Evolutionary conservation across 768 basidiomycete species (phyloP).

Genomic region (Austroboletus festivus): DNA sequence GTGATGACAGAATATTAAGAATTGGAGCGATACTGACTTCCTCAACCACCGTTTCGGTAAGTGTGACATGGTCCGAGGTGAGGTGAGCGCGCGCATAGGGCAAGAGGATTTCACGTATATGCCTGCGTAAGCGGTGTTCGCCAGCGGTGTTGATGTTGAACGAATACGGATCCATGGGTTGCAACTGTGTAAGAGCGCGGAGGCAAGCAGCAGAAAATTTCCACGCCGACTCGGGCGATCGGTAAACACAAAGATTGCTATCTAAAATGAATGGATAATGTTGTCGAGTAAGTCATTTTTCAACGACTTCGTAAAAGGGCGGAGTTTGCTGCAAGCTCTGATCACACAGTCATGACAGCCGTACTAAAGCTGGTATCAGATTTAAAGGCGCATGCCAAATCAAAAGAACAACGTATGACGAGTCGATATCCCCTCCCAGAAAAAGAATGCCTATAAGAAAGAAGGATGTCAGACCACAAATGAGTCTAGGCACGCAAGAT

Average conservation of each 20-base stretch:
- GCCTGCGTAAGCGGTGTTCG: conserved; percentile 32
- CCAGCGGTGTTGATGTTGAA: conserved; percentile 17
- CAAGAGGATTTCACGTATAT: conserved; percentile 53
- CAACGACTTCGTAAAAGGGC: not conserved
- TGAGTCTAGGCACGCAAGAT: not conserved
- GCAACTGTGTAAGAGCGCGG: too few relatives aligned
- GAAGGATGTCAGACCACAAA: conserved; percentile 9
- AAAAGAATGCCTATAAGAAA: conserved; percentile 6
- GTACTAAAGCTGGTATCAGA: not conserved
- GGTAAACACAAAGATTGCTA: not conserved
- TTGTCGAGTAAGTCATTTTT: not conserved
- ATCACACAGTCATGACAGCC: not conserved
- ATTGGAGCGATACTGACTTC: conserved; percentile 34
- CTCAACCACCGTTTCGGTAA: conserved; percentile 47
- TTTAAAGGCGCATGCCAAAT: not conserved
- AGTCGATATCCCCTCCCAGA: not conserved
- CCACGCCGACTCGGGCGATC: not conserved
- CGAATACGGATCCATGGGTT: conserved; percentile 14
- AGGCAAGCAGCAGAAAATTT: too few relatives aligned
- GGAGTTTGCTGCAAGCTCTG: not conserved
- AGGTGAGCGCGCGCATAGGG: conserved; percentile 53
- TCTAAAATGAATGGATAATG: not conserved
- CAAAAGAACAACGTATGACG: not conserved
- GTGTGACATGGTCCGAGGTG: conserved; percentile 51
- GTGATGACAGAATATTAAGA: not conserved